phyloP scores from a whole-genome alignment of 2,329 filamentous ascomycete genomes.

The Passalora sequoiae region DNA sequence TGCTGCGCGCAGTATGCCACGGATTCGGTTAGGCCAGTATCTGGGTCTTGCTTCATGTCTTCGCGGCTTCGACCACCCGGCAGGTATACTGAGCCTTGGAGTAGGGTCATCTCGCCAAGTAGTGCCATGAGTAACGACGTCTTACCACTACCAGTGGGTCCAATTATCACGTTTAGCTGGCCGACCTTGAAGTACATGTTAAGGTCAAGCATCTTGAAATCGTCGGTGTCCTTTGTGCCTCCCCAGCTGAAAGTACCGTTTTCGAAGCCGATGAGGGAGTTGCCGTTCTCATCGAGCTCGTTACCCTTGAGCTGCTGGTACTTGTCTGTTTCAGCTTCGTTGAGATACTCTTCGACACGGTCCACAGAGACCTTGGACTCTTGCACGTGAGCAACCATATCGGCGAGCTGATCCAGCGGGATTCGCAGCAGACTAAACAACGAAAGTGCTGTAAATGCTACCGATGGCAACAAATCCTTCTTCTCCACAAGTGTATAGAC shows the following conservation, averaged over 20 bases:
- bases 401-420: slow-evolving; percentile 88
- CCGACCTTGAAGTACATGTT: slow-evolving; percentile 78
- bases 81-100: slow-evolving; percentile 75
- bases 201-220: slow-evolving; percentile 72
- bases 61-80: slow-evolving; percentile 82
- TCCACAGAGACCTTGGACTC: slow-evolving; percentile 96
- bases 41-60: slow-evolving; percentile 73
- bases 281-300: slow-evolving; percentile 62
- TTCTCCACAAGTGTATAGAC: slow-evolving; percentile 86
- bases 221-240: slow-evolving; percentile 44
- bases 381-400: slow-evolving; percentile 98
- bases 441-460: slow-evolving; percentile 93
- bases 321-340: slow-evolving; percentile 93
- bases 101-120: slow-evolving; percentile 87
- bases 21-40: slow-evolving; percentile 82
- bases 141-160: slow-evolving; percentile 91
- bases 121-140: slow-evolving; percentile 94
- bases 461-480: slow-evolving; percentile 82
- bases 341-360: slow-evolving; percentile 89
- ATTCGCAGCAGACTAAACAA: slow-evolving; percentile 91
- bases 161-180: slow-evolving; percentile 85
- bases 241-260: slow-evolving; percentile 88
- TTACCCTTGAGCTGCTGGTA: slow-evolving; percentile 74
- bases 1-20: slow-evolving; percentile 96
- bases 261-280: slow-evolving; percentile 76